Base-by-base conservation (phyloP, 192 early-diverging fungal genomes). In the Powellomyces hirtus region DNA sequence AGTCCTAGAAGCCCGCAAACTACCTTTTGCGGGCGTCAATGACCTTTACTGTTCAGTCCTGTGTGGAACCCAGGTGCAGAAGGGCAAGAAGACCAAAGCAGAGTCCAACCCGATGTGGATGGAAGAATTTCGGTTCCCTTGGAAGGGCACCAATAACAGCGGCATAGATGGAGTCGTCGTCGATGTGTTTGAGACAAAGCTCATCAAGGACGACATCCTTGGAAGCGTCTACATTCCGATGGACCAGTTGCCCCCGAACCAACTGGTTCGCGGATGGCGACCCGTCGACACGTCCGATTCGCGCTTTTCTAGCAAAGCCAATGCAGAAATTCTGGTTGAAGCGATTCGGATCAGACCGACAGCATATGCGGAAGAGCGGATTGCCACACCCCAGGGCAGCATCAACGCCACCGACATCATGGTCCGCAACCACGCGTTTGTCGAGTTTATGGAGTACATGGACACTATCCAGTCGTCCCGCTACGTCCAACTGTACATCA, bases 91-190 rank as follows among this genome's bases (percentile, higher is more conserved):
- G 38, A 42, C 75, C 24, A 34, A 46, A 4, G 62, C 77, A 5
- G 77, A 75, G 38, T 51, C 77, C 4, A 72, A 71, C 40, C 77
- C 77, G 1, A 50, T 73, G n/a, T 78, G 77, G 77, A 53, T 59
- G 38, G 77, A 75, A 36, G 77, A 78, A 8, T 75, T 75, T 50
- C 44, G 44, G 4, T 78, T 78, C 29, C 34, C 45, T 14, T 52
- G 59, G 33, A 18, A 24, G 8, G 18, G n/a, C 2, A 67, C 16
- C 5, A 30, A 56, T 29, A 29, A 56, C 52, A 24, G 36, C 13
- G 45, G 34, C 16, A 44, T 73, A 18, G 57, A 60, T 27, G 61
- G 53, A 10, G 57, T 79, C 53, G 36, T 62, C 7, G 49, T 79
- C 24, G 77, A 79, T 34, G 37, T 77, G 26, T 62, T 63, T 24